Base-by-base conservation (phyloP, 345 rosid genomes). In the Moringa oleifera region DNA sequence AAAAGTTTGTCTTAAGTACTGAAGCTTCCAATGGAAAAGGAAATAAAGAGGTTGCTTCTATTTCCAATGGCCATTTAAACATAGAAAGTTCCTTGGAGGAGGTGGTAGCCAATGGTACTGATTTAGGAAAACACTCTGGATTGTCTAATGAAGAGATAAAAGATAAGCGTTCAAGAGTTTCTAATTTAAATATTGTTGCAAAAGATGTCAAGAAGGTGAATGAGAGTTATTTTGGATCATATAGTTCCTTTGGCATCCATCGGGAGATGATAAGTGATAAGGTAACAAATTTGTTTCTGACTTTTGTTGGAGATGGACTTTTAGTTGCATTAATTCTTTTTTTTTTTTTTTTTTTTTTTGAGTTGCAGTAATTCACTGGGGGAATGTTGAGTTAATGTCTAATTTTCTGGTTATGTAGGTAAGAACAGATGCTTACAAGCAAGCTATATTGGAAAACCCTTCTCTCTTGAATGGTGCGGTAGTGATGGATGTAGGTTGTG, bases 401-500 rank as follows among this genome's bases (percentile, higher is more conserved):
- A 23, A 22, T 41, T 9, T 41, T 41, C 17, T 15, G 12, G 16
- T 41, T 58, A n/a, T 61, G 74, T 76, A 90, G 99, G 84, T 83
- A 31, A 82, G 99, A 71, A 94, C 87, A 46, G 92, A 88, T 25
- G 86, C 96, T 18, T 94, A 94, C 67, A 55, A 86, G 61, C 85
- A 85, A 76, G 97, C 99, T 65, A 64, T 94, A 69, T 64, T 90
- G 82, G 73, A 83, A 75, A 90, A 94, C 73, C 89, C 89, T 58
- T 81, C 89, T 60, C 89, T 90, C 66, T 63, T 94, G 58, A 73
- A 45, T 45, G 90, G 79, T 73, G 83, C 92, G 33, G 84, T 85
- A 73, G 97, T 90, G 18, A 94, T 94, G 97, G 99, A 90, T 81
- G 90, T 90, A 62, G 99, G 99, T 61, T 90, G 96, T 77, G 99